Base-by-base conservation (phyloP, 2,329 filamentous ascomycete genomes). In the Beauveria medogensis region DNA sequence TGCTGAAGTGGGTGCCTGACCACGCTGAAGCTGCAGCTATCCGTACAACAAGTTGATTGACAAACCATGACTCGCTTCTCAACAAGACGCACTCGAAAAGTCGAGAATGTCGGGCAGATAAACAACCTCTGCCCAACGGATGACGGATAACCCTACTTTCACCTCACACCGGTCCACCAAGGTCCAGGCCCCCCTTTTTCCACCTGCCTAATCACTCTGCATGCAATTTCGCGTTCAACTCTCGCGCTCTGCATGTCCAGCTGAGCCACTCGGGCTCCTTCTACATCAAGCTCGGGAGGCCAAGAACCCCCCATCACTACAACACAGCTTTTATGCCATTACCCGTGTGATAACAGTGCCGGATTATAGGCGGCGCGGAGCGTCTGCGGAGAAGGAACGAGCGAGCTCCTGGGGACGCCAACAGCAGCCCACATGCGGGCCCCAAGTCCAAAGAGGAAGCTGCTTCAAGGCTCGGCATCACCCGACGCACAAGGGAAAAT, bases 401-500 rank as follows among this genome's bases (percentile, higher is more conserved):
- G 34, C 34, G 34, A 37, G 34, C 34, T 12, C 34, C 34, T 37
- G 5, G 34, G 34, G 26, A n/a, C 16, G 26, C 24, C 48, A 16
- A 7, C 18, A 18, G 14, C 9, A 26, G 12, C 40, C n/a, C 28
- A 28, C 18, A 26, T 24, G 30, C 48, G 24, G 46, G 30, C 46
- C 20, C 24, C 55, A 51, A n/a, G 16, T 58, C 55, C 34, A 58
- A 58, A 58, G 46, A 51, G 55, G 55, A 58, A 58, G 55, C 55
- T 58, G 55, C 46, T 47, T 48, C n/a, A 18, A 43, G 8, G 10
- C 28, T n/a, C 28, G n/a, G 26, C 4, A 37, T 37, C 14, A 37
- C 6, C 44, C n/a, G 12, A 14, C 44, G 20, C 20, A n/a, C 8
- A 37, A 37, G 14, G 12, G 18, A 26, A 7, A 40, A 20, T 30